phyloP scores from a whole-genome alignment of 495 filamentous ascomycete genomes.

The Viridothelium virens region DNA sequence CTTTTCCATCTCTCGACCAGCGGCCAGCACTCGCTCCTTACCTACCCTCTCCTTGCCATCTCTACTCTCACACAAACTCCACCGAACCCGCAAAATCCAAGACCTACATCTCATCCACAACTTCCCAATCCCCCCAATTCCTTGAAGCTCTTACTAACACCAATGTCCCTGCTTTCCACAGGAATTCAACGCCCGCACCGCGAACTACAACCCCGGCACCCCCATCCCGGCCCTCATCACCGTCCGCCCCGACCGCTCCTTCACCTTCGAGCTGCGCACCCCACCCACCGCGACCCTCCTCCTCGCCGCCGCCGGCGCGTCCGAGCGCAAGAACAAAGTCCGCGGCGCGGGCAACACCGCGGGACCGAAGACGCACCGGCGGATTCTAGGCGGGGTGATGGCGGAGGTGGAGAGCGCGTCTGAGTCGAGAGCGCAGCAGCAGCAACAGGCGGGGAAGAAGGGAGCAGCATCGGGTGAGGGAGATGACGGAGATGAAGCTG shows the following conservation, averaged over 20 bases:
- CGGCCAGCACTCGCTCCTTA: neutral
- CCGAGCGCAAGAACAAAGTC: constrained; percentile 66
- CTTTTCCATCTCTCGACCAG: constrained; percentile 6
- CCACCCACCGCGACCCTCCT: constrained; percentile 85
- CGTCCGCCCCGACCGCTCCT: constrained; percentile 86
- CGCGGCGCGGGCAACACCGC: constrained; percentile 57
- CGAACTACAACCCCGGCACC: constrained; percentile 72
- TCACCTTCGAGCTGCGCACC: constrained; percentile 87
- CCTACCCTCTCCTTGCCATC: neutral
- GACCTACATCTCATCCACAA: too few relatives aligned
- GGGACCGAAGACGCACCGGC: constrained; percentile 29
- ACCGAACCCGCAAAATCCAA: too few relatives aligned
- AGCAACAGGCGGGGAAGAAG: neutral
- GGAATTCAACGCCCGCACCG: constrained; percentile 97
- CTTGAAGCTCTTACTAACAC: neutral
- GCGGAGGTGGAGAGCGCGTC: neutral
- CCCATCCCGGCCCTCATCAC: constrained; percentile 86
- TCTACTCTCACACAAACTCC: too few relatives aligned
- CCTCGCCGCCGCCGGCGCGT: constrained; percentile 70
- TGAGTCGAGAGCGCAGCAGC: too few relatives aligned
- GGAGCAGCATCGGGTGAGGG: neutral
- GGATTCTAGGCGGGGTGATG: constrained; percentile 15
- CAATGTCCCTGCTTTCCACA: constrained; percentile 30
- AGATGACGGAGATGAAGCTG: neutral
- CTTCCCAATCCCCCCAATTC: neutral